These are phyloP conservation scores for Trichoderma asperelloides DNA, from an alignment of 495 filamentous ascomycete species.

Conservation along the genomic window DNA sequence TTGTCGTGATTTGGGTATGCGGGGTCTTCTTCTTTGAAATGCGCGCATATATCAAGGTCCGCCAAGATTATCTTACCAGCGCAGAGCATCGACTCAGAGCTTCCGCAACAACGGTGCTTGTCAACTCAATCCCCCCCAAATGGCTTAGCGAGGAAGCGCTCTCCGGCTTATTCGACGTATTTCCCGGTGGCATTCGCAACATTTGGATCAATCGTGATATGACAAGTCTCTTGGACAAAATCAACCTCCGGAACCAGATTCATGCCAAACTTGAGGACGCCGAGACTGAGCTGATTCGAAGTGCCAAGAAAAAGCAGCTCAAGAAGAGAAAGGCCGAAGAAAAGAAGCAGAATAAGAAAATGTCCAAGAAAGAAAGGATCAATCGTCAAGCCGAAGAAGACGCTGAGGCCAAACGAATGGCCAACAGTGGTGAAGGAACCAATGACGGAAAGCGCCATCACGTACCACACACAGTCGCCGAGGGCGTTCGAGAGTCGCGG, in stretches of 20 bases:
- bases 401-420: slow-evolving; percentile 49
- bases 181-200: slow-evolving; percentile 89
- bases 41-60: slow-evolving; percentile 82
- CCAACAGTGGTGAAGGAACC: slow-evolving; percentile 56
- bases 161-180: slow-evolving; percentile 85
- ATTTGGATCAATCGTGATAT: slow-evolving; percentile 95
- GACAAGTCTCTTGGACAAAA: slow-evolving; percentile 79
- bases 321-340: slow-evolving; percentile 56
- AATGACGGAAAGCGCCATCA: slow-evolving; percentile 81
- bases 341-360: slow-evolving; percentile 40
- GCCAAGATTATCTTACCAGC: slow-evolving; percentile 90
- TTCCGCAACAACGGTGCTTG: slow-evolving; percentile 92
- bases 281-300: slow-evolving; percentile 72
- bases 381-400: slow-evolving; percentile 42
- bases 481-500: slow-evolving; percentile 49
- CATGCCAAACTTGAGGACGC: slow-evolving; percentile 68
- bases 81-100: slow-evolving; percentile 89
- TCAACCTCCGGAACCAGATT: slow-evolving; percentile 63
- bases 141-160: slow-evolving; percentile 81
- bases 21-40: slow-evolving; percentile 83
- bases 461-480: slow-evolving; percentile 60
- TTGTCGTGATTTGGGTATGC: slow-evolving; percentile 75
- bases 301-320: slow-evolving; percentile 66
- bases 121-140: slow-evolving; percentile 78
- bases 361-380: slow-evolving; percentile 41